These are phyloP conservation scores for Fusarium tricinctum DNA, from an alignment of 2,329 filamentous ascomycete genomes.

Conservation along the genomic window DNA sequence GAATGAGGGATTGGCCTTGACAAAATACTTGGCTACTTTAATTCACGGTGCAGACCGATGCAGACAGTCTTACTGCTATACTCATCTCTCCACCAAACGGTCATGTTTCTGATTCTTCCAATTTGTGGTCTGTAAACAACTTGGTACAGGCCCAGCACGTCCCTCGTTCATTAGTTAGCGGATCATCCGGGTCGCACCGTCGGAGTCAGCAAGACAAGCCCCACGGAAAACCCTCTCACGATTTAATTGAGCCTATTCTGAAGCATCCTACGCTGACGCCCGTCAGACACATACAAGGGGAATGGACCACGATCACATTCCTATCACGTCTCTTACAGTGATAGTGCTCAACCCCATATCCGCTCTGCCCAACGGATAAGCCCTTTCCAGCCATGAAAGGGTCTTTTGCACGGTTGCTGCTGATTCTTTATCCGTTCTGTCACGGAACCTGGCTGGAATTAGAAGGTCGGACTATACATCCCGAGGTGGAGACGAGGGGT, in stretches of 20 bases:
- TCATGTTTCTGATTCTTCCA: too few species aligned
- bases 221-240: conserved; percentile 3
- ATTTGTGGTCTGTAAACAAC: too few species aligned
- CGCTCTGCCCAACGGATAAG: conserved; percentile 13
- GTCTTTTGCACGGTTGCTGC: neutral
- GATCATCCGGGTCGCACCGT: neutral
- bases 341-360: neutral
- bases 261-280: neutral
- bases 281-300: too few species aligned
- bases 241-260: conserved; percentile 21
- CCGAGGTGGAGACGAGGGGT: conserved; percentile 12
- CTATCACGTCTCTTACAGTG: neutral
- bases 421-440: conserved; percentile 16
- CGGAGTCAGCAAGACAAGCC: neutral
- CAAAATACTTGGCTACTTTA: too few species aligned
- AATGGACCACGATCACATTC: neutral
- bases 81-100: too few species aligned
- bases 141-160: too few species aligned
- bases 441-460: conserved; percentile 15
- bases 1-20: too few species aligned
- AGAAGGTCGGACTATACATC: conserved; percentile 22
- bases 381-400: neutral
- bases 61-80: too few species aligned
- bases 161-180: neutral
- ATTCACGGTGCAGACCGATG: too few species aligned